Base-by-base conservation (phyloP, 2,329 filamentous ascomycete genomes). In the Fusarium floridanum region DNA sequence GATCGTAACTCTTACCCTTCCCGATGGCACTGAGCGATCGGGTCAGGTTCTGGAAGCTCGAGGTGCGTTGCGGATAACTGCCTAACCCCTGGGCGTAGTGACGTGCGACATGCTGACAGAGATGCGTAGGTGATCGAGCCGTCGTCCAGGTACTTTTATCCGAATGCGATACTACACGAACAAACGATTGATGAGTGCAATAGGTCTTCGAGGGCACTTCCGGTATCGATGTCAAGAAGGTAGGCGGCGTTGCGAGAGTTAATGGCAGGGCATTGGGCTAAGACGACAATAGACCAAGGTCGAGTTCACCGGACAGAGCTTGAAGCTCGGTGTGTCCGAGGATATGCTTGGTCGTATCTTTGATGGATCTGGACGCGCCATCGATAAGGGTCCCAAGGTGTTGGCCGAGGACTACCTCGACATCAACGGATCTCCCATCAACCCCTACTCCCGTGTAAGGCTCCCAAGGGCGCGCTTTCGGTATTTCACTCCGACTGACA, bases 321-420 rank as follows among this genome's bases (percentile, higher is more conserved):
- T 99, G 88, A 98, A 98, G 91, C 93, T 99, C 63, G 97, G 97
- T 85, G 97, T 99, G 70, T 98, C 97, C 62, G 97, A 99, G 87
- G 97, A 99, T 88, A 99, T 99, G 97, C 87, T 99, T 86, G 97
- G 97, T 77, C 96, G 97, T 88, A 95, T 98, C 85, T 99, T 99
- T 83, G 95, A 99, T 87, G 97, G 97, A 81, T 98, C 97, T 71
- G 97, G 97, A 82, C 93, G 96, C 85, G 94, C 97, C 79, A 99
- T 99, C 84, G 97, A 99, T 87, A 99, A 98, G 88, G 97, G 97
- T 64, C 97, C 97, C 72, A 98, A 98, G 88, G 97, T 99, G 80
- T 88, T 99, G 76, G 95, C 97, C 62, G 97, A 99, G 85, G 97
- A 99, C 80, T 99, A 97, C 85, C 89, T 99, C 79, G 97, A 99